A percentile compares a stretch with the other conserved stretches of the same genome.
Evolutionary conservation across 140 eudicot genomes (phyloP).

Genomic region (Oenanthe javanica): DNA sequence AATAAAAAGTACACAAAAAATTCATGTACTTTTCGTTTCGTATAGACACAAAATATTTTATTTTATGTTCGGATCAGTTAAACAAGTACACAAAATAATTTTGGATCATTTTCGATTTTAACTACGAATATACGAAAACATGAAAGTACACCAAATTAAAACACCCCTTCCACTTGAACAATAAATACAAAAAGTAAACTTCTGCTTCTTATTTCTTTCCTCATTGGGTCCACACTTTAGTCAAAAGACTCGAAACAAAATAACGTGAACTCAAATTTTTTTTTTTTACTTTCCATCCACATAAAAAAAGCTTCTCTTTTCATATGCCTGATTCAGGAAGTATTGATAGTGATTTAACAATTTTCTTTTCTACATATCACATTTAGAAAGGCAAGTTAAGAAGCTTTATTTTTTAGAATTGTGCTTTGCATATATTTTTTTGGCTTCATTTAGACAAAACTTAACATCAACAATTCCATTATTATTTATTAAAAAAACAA

Average conservation of each 20-base stretch:
- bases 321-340: background rate
- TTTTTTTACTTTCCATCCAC: background rate
- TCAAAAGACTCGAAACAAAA: background rate
- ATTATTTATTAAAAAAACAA: too few relatives aligned
- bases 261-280: background rate
- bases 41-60: too few relatives aligned
- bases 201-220: background rate
- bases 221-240: constrained; percentile 19
- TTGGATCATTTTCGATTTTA: too few relatives aligned
- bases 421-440: too few relatives aligned
- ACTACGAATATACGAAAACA: too few relatives aligned
- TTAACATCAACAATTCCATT: background rate
- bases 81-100: too few relatives aligned
- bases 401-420: background rate
- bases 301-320: background rate
- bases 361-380: background rate
- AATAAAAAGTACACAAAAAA: too few relatives aligned
- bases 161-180: too few relatives aligned
- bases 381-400: background rate
- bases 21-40: too few relatives aligned
- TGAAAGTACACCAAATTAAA: too few relatives aligned
- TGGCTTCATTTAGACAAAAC: too few relatives aligned
- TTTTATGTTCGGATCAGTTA: too few relatives aligned
- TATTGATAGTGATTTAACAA: background rate
- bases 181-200: constrained; percentile 17